Evolutionary conservation across 495 filamentous ascomycete species (phyloP).

Genomic region (Hyaloscypha variabilis): DNA sequence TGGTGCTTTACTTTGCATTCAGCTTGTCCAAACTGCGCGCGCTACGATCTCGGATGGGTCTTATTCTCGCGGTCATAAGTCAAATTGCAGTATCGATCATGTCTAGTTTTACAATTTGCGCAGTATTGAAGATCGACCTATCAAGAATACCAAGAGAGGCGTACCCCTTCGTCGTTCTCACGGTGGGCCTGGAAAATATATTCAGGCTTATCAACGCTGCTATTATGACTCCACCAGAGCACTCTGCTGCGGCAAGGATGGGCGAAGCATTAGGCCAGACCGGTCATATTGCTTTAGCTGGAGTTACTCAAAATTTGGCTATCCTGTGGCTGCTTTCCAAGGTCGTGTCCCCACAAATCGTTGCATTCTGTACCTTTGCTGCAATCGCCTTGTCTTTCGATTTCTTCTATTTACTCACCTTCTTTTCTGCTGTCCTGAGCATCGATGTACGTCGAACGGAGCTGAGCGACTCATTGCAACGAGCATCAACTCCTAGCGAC

Average conservation of each 20-base stretch:
- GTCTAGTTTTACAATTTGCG: conserved; percentile 66
- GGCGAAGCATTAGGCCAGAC: conserved; percentile 69
- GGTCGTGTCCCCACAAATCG: conserved; percentile 61
- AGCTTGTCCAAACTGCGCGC: conserved; percentile 63
- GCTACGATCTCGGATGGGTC: conserved; percentile 67
- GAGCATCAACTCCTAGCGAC: background rate
- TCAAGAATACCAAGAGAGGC: conserved; percentile 61
- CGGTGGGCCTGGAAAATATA: conserved; percentile 73
- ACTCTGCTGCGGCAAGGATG: conserved; percentile 60
- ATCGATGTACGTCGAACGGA: conserved; percentile 73
- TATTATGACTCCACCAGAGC: conserved; percentile 62
- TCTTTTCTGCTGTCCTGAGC: conserved; percentile 73
- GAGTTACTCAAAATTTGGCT: conserved; percentile 59
- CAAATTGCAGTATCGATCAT: conserved; percentile 69
- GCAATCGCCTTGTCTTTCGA: conserved; percentile 70
- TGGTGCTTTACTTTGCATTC: conserved; percentile 57
- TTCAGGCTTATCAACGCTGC: conserved; percentile 73
- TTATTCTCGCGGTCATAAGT: conserved; percentile 64
- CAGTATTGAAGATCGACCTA: conserved; percentile 61
- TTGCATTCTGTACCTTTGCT: conserved; percentile 70
- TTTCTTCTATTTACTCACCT: conserved; percentile 70
- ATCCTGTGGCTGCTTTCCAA: conserved; percentile 58
- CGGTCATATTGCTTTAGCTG: conserved; percentile 64
- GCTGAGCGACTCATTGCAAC: conserved; percentile 42
- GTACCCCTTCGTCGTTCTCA: conserved; percentile 71